phyloP scores from a whole-genome alignment of 441 rosid genomes.

The Populus hybrid region DNA sequence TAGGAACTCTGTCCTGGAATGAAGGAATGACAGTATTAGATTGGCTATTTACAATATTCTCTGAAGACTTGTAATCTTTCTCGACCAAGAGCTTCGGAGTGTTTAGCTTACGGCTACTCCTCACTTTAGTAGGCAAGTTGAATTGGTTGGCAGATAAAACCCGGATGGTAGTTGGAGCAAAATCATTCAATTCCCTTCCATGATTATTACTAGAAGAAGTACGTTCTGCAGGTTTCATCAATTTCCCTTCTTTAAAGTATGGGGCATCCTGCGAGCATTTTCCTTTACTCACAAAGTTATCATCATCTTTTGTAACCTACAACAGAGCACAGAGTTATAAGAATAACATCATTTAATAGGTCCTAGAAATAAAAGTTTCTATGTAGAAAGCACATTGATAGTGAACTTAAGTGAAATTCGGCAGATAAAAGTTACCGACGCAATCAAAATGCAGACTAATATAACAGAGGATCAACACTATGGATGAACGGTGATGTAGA shows the following conservation, averaged over 20 bases:
- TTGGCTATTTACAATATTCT: slow-evolving; percentile 37
- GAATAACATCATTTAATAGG: slow-evolving; percentile 3
- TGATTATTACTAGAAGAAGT: slow-evolving; percentile 41
- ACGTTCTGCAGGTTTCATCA: slow-evolving; percentile 39
- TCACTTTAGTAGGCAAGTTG: slow-evolving; percentile 49
- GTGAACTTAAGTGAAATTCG: neutral
- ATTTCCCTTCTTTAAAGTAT: slow-evolving; percentile 48
- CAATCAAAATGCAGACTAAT: neutral
- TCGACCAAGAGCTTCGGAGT: slow-evolving; percentile 44
- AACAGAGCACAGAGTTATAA: slow-evolving; percentile 18
- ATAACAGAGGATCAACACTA: neutral
- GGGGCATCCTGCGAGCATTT: slow-evolving; percentile 46
- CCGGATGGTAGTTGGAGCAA: slow-evolving; percentile 41
- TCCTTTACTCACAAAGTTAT: slow-evolving; percentile 45
- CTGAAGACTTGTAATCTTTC: slow-evolving; percentile 37
- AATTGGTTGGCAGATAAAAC: slow-evolving; percentile 37
- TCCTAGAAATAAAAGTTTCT: slow-evolving; percentile 8
- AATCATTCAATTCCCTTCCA: slow-evolving; percentile 40
- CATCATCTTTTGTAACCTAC: slow-evolving; percentile 52
- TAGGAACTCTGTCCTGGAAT: slow-evolving; percentile 31
- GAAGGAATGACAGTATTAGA: slow-evolving; percentile 32
- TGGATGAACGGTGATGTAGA: neutral
- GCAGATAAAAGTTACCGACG: neutral
- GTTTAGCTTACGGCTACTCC: slow-evolving; percentile 67
- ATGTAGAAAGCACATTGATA: neutral